Evolutionary conservation across 108 stramenopile species (phyloP).

Genomic region (Pseudonitzschia pungens): DNA sequence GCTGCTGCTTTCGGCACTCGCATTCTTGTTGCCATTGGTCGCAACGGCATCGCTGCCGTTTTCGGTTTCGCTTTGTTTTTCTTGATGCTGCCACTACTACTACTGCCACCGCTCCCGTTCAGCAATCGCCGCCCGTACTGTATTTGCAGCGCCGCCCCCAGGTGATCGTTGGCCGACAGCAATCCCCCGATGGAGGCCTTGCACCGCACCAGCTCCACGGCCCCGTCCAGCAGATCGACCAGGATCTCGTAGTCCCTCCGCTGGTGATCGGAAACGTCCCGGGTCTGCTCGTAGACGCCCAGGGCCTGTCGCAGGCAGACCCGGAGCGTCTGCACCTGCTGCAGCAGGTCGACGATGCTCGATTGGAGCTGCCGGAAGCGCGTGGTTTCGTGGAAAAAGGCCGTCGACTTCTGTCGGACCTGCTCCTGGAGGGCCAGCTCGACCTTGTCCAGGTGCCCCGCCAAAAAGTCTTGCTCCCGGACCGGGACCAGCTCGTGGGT

Average conservation of each 20-base stretch:
- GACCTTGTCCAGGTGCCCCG: conserved; percentile 70
- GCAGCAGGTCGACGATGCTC: conserved; percentile 57
- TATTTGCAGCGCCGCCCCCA: conserved; percentile 77
- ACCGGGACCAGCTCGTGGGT: conserved; percentile 56
- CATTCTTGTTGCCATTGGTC: not conserved
- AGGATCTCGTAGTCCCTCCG: conserved; percentile 60
- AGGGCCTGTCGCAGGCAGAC: conserved; percentile 43
- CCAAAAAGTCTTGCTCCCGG: conserved; percentile 65
- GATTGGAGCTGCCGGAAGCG: conserved; percentile 75
- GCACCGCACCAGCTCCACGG: conserved; percentile 66
- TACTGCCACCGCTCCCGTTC: conserved; percentile 17
- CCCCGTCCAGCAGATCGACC: conserved; percentile 59
- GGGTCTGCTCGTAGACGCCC: conserved; percentile 26
- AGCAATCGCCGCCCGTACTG: conserved; percentile 62
- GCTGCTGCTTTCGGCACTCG: not conserved
- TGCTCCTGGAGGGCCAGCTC: conserved; percentile 80
- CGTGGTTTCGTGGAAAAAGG: conserved; percentile 88
- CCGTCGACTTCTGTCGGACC: conserved; percentile 67
- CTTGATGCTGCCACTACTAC: conserved; percentile 10
- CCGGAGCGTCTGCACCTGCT: conserved; percentile 63
- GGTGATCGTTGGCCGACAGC: conserved; percentile 68
- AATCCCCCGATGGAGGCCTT: conserved; percentile 70
- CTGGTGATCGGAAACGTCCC: conserved; percentile 44
- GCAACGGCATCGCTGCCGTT: not conserved
- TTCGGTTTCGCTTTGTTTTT: not conserved